Base-by-base conservation (phyloP, 495 filamentous ascomycete species). In the Lophiostoma macrostomum region DNA sequence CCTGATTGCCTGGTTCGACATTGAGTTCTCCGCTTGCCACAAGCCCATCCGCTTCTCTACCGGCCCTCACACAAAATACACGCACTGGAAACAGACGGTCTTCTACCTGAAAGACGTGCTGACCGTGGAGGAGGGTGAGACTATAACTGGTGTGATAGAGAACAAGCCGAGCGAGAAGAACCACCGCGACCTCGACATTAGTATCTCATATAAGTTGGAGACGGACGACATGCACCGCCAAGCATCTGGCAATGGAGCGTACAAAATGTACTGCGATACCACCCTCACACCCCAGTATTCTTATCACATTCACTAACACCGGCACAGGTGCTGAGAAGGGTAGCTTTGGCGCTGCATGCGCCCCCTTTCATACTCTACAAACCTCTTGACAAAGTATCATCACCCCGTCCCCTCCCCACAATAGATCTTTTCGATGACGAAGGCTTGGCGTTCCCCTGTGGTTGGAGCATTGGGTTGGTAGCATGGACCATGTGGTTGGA, bases 1-100 rank as follows among this genome's bases (percentile, higher is more conserved):
- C 19, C 76, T 98, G 30, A 94, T 98, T 41, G 85, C 95, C 27
- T 97, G 94, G 88, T 98, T 98, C 75, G 93, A 98, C 68, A 97
- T 96, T 60, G 91, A 95, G 56, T 98, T 98, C 73, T 88, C 87
- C 29, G 89, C 90, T 25, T 96, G 91, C 76, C 90, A 75, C 63
- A 74, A 73, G 58, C 72, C 72, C 4, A 72, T 75, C 18, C 63
- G 67, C 28, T 75, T 75, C 65, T 69, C 65, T 30, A 75, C 72
- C 24, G 72, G 72, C 23, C 72, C 72, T 27, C 72, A 75, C 48
- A 74, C 72, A 11, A 73, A 73, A 50, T 75, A 75, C 62, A 75
- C 72, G 10, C 72, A 75, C 61, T 75, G 72, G 72, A 75, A 75
- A 44, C 72, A 75, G 64, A 75, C 72, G 2, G 72, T 75, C 12